Conservation (phyloP, 1,139 yeast genomes). For the Arxiozyma telluris region DNA sequence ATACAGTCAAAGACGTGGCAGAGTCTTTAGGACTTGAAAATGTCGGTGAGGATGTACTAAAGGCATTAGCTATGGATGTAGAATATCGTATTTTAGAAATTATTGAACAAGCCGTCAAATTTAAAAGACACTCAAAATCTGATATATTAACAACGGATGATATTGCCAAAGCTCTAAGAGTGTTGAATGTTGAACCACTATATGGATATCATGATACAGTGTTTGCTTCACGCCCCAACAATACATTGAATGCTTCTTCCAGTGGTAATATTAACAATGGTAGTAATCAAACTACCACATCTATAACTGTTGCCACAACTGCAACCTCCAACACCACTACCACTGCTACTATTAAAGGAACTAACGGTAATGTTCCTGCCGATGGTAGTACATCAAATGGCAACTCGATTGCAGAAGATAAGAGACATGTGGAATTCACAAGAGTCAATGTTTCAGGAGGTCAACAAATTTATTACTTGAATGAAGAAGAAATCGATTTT, state of each 20-base stretch:
- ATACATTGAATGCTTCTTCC: not conserved
- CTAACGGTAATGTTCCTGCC: not conserved
- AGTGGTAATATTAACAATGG: not conserved
- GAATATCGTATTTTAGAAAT: constrained; percentile 95
- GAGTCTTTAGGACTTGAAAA: constrained; percentile 75
- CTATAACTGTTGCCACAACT: not conserved
- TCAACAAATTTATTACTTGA: constrained; percentile 85
- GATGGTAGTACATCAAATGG: not conserved
- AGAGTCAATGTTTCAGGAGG: constrained; percentile 28
- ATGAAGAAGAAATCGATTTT: constrained; percentile 84
- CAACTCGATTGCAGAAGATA: constrained; percentile 16
- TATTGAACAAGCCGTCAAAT: constrained; percentile 87
- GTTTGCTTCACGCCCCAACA: not conserved
- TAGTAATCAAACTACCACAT: not conserved
- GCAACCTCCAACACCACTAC: not conserved
- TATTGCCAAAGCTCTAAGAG: constrained; percentile 70
- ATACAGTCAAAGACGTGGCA: constrained; percentile 93
- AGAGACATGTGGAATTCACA: constrained; percentile 33
- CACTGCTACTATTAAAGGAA: not conserved
- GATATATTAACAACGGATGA: constrained; percentile 75
- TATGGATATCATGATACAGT: constrained; percentile 49
- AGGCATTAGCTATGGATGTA: constrained; percentile 95
- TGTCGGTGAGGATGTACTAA: constrained; percentile 85
- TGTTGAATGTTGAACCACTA: constrained; percentile 80
- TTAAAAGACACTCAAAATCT: constrained; percentile 90